Percentiles rank a stretch among this genome's conserved stretches.
These are phyloP conservation scores for Volutella citrinella DNA, from an alignment of 2,329 filamentous ascomycete species.

Conservation along the genomic window DNA sequence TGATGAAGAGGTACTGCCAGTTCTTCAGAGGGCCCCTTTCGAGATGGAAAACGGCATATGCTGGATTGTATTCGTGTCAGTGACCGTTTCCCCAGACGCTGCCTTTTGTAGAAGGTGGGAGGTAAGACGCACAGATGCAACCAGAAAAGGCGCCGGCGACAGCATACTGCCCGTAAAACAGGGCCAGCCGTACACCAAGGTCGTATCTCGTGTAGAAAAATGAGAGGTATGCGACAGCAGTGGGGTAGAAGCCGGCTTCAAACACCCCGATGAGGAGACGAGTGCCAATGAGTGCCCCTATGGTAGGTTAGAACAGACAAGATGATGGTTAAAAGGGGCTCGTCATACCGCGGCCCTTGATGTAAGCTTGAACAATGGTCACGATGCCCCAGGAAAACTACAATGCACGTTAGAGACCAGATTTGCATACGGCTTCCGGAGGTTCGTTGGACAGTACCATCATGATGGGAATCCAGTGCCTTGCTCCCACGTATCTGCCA, in stretches of 20 bases:
- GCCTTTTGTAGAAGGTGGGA: background rate
- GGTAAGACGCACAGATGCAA: slow-evolving; percentile 19
- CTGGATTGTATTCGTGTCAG: slow-evolving; percentile 9
- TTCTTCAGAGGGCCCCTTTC: slow-evolving; percentile 41
- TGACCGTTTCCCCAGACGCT: no score
- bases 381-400: slow-evolving; percentile 25
- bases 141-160: slow-evolving; percentile 25
- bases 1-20: slow-evolving; percentile 67
- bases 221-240: slow-evolving; percentile 24
- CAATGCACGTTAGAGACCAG: slow-evolving; percentile 8
- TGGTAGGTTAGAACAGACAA: slow-evolving; percentile 6
- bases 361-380: slow-evolving; percentile 24
- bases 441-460: slow-evolving; percentile 15
- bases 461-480: slow-evolving; percentile 24
- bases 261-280: slow-evolving; percentile 25
- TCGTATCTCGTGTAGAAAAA: slow-evolving; percentile 24
- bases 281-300: slow-evolving; percentile 22
- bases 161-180: slow-evolving; percentile 28
- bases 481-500: slow-evolving; percentile 24
- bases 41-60: slow-evolving; percentile 27
- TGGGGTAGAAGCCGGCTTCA: slow-evolving; percentile 27
- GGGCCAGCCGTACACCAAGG: slow-evolving; percentile 22
- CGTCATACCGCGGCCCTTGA: slow-evolving; percentile 21
- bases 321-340: background rate
- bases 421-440: no score